Evolutionary conservation across 2,329 filamentous ascomycete species (phyloP), one percentile per base, ranked within the genome.

Genomic region (Venturia nashicola): DNA sequence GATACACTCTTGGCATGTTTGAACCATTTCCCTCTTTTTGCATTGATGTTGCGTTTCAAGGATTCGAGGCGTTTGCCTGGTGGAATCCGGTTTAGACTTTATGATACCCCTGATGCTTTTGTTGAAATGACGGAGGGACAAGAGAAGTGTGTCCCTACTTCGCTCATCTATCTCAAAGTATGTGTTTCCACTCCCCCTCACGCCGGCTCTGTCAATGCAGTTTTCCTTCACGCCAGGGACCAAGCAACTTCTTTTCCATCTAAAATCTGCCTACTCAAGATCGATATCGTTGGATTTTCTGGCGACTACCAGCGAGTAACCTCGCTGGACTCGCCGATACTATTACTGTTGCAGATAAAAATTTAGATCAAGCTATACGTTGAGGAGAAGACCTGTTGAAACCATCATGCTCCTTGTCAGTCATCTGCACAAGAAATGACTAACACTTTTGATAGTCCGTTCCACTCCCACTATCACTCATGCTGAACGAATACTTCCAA

Each of bases 401-500:
- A 18, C 43, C 16, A 46, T 18, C n/a, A n/a, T 46, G 9, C 43
- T 57, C 16, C 18, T 57, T 36, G 12, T 42, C 12, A 12, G 5
- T 42, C 11, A 42, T 2, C 12, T 12, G 14, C 40, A 42, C 9
- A 11, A 42, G 2, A 12, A 42, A 42, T 2, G 11, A 32, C 51
- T 57, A 20, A 57, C 32, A 9, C 16, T 9, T 18, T 57, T 9
- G 32, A 16, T 69, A 94, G 87, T 93, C 93, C 3, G 89, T 96
- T 7, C 93, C 94, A 2, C 83, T 99, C 7, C 86, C 90, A 3
- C 89, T 97, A 68, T 84, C 87, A n/a, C 90, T 89, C 70, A 97
- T 97, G 85, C 97, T 99, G 75, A 85, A 95, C 66, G 92, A 97
- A 71, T 99, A 99, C 76, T 96, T 95, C 72, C 91, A 97, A 74